These are phyloP conservation scores for Serendipita indica DNA, from an alignment of 768 basidiomycete genomes.

Conservation along the genomic window DNA sequence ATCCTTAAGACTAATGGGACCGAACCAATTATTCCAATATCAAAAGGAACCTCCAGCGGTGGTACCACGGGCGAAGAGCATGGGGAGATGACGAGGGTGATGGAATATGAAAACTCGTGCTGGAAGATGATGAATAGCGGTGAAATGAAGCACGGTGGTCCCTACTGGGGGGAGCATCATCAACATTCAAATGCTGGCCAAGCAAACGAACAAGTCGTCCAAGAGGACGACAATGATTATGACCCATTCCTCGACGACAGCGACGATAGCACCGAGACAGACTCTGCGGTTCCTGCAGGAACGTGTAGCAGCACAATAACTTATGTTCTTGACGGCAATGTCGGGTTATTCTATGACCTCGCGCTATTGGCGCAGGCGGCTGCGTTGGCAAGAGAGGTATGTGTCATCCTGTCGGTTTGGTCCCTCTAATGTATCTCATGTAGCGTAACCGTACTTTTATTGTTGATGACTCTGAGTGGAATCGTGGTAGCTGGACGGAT, in stretches of 20 bases:
- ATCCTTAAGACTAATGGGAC: slow-evolving; percentile 21
- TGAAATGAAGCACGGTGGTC: slow-evolving; percentile 30
- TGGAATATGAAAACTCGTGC: slow-evolving; percentile 45
- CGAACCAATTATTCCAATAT: neutral
- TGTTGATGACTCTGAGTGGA: slow-evolving; percentile 57
- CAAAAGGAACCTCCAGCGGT: neutral
- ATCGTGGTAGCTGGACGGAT: slow-evolving; percentile 59
- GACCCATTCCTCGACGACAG: neutral
- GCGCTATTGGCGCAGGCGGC: slow-evolving; percentile 43
- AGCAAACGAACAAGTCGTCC: neutral
- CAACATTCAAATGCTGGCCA: neutral
- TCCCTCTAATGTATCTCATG: slow-evolving; percentile 10
- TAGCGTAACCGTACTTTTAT: slow-evolving; percentile 53
- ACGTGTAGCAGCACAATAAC: slow-evolving; percentile 49
- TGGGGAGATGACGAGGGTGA: slow-evolving; percentile 38
- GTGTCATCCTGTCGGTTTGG: slow-evolving; percentile 12
- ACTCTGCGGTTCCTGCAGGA: neutral
- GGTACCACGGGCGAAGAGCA: slow-evolving; percentile 30
- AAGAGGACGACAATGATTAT: neutral
- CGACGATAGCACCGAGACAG: neutral
- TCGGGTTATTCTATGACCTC: slow-evolving; percentile 51
- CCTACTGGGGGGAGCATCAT: slow-evolving; percentile 34
- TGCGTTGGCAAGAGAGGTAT: slow-evolving; percentile 48
- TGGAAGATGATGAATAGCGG: slow-evolving; percentile 30
- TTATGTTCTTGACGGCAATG: slow-evolving; percentile 52